Base-by-base conservation (phyloP, 1,284 basidiomycete species). In the Apiotrichum mycotoxinovorans region DNA sequence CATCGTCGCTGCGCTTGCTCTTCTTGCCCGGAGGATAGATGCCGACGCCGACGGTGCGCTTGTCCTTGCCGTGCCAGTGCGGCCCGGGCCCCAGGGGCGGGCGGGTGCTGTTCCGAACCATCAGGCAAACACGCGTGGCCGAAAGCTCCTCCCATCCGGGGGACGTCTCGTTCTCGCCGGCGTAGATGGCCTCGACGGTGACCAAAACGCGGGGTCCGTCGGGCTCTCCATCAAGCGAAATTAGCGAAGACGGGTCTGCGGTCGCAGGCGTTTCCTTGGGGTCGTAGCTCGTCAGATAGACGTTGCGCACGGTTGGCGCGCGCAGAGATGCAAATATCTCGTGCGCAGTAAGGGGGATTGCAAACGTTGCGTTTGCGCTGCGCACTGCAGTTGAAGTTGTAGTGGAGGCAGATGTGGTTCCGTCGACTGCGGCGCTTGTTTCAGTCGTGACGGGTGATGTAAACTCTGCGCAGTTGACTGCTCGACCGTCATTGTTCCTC, bases 111-210 rank as follows among this genome's bases (percentile, higher is more conserved):
- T 23, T 42, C 18, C 53, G 46, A n/a, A 51, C 30, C 55, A 60
- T 55, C 26, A 61, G 48, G 26, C 64, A 65, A 14, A 63, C 45
- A 3, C 44, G 45, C 4, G 64, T 49, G 18, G 47, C 54, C 27
- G 37, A 30, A 17, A 63, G 48, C 54, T 57, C 57, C 38, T 52
- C 53, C 60, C 55, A 58, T 1, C 60, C 60, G 12, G 51, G 18
- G 2, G 40, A 22, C 10, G 9, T 25, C 33, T 30, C n/a, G 57
- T 62, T 45, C 18, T 58, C 57, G 20, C 54, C 47, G 52, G 49
- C 42, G 59, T 25, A 42, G 44, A 22, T 38, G 30, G 42, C 58
- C 37, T 33, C 57, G 49, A 63, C 45, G 8, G 54, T 44, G 14
- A 60, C 61, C 23, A 50, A 11, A 10, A 55, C 37, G 18, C 14